Evolutionary conservation across 345 rosid species (phyloP).

Genomic region (Linum tenue): DNA sequence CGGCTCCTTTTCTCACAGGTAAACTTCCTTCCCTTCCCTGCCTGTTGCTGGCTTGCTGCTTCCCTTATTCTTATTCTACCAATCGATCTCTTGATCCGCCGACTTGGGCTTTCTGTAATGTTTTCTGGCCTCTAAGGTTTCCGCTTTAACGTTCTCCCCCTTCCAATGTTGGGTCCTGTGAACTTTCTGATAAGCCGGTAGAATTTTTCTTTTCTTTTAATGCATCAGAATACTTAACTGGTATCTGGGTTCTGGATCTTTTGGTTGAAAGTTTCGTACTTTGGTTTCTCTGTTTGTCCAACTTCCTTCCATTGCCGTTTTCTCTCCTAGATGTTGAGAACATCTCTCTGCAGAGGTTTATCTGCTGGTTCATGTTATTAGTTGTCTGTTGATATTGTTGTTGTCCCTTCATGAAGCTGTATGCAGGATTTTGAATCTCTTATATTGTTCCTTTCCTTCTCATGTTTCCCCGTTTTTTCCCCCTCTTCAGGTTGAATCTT

Average conservation of each 20-base stretch:
- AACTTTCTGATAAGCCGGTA: background rate
- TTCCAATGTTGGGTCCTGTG: background rate
- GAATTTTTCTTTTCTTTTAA: background rate
- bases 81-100: no score
- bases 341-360: no score
- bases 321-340: background rate
- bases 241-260: constrained; percentile 18
- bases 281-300: background rate
- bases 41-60: background rate
- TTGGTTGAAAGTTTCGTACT: constrained; percentile 6
- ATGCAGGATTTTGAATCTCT: constrained; percentile 20
- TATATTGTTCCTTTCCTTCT: constrained; percentile 29
- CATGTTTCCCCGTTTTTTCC: constrained; percentile 8
- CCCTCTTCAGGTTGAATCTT: constrained; percentile 50
- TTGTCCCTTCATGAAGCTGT: constrained; percentile 15
- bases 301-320: background rate
- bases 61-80: background rate
- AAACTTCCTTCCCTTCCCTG: background rate
- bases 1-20: background rate
- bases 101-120: background rate
- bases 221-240: constrained; percentile 1
- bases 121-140: background rate
- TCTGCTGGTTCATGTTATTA: background rate
- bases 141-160: no score
- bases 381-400: background rate